Percentiles rank a stretch among this genome's conserved stretches.
Conservation (phyloP, 108 stramenopile species). For the Cylindrotheca closterium region DNA sequence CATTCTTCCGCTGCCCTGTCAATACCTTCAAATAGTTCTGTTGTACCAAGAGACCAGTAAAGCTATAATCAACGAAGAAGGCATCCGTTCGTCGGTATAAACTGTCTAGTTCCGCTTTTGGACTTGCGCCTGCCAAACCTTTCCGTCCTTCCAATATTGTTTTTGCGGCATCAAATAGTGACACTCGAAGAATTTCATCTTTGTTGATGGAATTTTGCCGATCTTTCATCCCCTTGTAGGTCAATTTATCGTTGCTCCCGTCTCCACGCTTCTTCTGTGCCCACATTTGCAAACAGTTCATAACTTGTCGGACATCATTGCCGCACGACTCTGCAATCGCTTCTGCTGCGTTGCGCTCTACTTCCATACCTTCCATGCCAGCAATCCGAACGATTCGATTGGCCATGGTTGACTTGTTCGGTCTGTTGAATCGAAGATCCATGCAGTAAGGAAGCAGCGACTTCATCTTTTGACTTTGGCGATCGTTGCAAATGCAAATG, state of each 20-base stretch:
- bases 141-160: conserved; percentile 76
- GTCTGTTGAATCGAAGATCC: conserved; percentile 88
- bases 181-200: conserved; percentile 89
- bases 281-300: conserved; percentile 98
- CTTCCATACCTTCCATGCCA: conserved; percentile 72
- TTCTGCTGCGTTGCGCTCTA: conserved; percentile 92
- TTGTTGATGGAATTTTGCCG: conserved; percentile 70
- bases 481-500: conserved; percentile 99
- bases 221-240: conserved; percentile 82
- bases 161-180: conserved; percentile 90
- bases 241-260: conserved; percentile 37
- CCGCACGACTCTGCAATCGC: conserved; percentile 93
- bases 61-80: conserved; percentile 95
- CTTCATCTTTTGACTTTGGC: conserved; percentile 86
- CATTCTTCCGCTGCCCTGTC: conserved; percentile 41
- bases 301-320: conserved; percentile 94
- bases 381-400: conserved; percentile 81
- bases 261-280: conserved; percentile 48
- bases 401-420: conserved; percentile 75
- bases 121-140: conserved; percentile 55
- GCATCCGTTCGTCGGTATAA: conserved; percentile 87
- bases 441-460: conserved; percentile 90
- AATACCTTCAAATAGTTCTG: conserved; percentile 91
- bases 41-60: conserved; percentile 91
- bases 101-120: conserved; percentile 47